Evolutionary conservation across 2,329 filamentous ascomycete species (phyloP).

Genomic region (Aschersonia sp.): DNA sequence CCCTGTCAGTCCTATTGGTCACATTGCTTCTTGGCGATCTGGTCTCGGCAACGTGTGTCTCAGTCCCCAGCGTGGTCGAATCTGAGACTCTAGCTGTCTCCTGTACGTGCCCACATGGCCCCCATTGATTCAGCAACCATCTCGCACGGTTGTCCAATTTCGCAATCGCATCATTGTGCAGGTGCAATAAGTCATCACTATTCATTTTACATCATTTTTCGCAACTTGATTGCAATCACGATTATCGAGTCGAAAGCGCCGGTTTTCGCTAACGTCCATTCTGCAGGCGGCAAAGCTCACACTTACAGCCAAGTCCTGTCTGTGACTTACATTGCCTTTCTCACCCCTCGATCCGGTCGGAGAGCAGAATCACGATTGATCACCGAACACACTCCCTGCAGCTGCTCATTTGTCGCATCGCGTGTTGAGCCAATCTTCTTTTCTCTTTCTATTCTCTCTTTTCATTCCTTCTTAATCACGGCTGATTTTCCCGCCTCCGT

Average conservation of each 20-base stretch:
- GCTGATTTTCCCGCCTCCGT: too few species aligned
- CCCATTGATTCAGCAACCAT: background rate
- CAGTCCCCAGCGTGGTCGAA: background rate
- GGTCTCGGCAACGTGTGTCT: background rate
- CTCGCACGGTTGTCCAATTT: background rate
- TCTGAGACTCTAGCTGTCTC: slow-evolving; percentile 2
- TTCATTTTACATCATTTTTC: background rate
- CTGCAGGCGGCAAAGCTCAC: background rate
- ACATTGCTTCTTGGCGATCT: background rate
- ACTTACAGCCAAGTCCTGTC: background rate
- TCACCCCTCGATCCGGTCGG: background rate
- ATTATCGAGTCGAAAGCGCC: background rate
- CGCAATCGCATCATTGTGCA: background rate
- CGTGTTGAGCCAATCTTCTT: background rate
- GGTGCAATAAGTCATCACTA: background rate
- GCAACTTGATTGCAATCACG: background rate
- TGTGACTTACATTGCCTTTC: background rate
- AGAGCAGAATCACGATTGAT: background rate
- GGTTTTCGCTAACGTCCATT: background rate
- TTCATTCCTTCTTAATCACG: background rate
- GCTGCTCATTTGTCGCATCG: background rate
- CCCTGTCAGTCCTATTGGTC: slow-evolving; percentile 2
- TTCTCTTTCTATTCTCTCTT: background rate
- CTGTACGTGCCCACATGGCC: slow-evolving; percentile 2
- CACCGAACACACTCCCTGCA: background rate